A percentile compares a stretch with the other conserved stretches of the same genome.
Evolutionary conservation across 495 filamentous ascomycete genomes (phyloP).

Genomic region (Friedmanniomyces simplex): DNA sequence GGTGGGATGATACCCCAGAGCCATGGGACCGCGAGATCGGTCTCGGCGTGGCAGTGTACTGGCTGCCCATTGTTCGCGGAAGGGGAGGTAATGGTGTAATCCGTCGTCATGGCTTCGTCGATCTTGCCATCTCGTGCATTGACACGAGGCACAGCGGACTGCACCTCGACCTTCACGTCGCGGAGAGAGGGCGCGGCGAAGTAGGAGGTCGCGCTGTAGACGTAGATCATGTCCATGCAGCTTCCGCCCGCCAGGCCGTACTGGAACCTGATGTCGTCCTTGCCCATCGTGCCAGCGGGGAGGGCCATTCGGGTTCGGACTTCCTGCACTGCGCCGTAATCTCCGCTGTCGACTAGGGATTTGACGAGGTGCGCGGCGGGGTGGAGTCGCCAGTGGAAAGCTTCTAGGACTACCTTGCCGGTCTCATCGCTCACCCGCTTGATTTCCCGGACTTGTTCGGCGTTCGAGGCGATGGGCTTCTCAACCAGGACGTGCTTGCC

Average conservation of each 20-base stretch:
- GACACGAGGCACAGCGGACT: neutral
- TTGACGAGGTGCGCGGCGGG: slow-evolving; percentile 33
- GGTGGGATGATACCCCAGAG: slow-evolving; percentile 24
- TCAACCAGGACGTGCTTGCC: slow-evolving; percentile 53
- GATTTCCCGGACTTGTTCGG: slow-evolving; percentile 24
- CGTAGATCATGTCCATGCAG: slow-evolving; percentile 50
- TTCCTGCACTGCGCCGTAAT: slow-evolving; percentile 27
- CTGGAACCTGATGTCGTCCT: slow-evolving; percentile 46
- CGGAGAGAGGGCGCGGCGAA: slow-evolving; percentile 27
- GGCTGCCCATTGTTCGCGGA: slow-evolving; percentile 17
- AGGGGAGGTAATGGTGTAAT: slow-evolving; percentile 14
- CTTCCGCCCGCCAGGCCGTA: slow-evolving; percentile 48
- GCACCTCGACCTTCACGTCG: slow-evolving; percentile 15
- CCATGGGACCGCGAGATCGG: neutral
- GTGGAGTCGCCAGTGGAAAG: slow-evolving; percentile 40
- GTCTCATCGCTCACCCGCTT: slow-evolving; percentile 2
- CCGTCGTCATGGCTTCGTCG: slow-evolving; percentile 30
- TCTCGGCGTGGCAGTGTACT: slow-evolving; percentile 23
- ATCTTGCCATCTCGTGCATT: slow-evolving; percentile 22
- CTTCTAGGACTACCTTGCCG: slow-evolving; percentile 45
- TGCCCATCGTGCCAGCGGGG: slow-evolving; percentile 13
- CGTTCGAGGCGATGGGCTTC: slow-evolving; percentile 45
- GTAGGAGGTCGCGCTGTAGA: slow-evolving; percentile 33
- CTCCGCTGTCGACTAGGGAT: slow-evolving; percentile 25
- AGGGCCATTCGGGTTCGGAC: slow-evolving; percentile 23